These are phyloP conservation scores for Yamadazyma dendronema DNA, from an alignment of 1,139 yeast species.

Conservation along the genomic window DNA sequence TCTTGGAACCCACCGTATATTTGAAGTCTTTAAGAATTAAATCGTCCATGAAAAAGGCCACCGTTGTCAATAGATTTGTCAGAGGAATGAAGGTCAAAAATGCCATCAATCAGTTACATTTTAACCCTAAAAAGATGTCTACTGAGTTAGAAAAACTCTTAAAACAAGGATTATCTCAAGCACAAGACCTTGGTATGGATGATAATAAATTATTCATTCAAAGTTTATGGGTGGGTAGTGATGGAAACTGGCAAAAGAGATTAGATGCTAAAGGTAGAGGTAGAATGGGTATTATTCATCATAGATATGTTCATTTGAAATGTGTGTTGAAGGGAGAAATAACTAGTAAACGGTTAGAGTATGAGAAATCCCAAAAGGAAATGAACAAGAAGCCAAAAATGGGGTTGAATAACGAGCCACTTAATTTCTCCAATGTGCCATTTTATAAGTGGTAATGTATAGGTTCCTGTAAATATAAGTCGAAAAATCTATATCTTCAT, in stretches of 20 bases:
- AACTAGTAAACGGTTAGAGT: conserved; percentile 58
- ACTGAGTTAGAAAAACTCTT: conserved; percentile 77
- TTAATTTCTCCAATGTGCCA: conserved; percentile 44
- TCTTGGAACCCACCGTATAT: conserved; percentile 82
- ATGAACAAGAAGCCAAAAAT: conserved; percentile 44
- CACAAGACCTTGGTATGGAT: conserved; percentile 56
- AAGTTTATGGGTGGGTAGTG: conserved; percentile 91
- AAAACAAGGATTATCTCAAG: conserved; percentile 70
- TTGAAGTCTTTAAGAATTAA: conserved; percentile 77
- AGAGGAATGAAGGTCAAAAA: conserved; percentile 66
- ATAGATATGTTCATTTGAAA: conserved; percentile 77
- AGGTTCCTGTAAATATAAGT: conserved; percentile 1
- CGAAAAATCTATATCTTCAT: background rate
- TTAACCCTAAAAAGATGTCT: conserved; percentile 76
- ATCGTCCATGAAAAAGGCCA: conserved; percentile 85
- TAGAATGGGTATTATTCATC: conserved; percentile 74
- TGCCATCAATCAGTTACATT: conserved; percentile 92
- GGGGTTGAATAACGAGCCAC: conserved; percentile 44
- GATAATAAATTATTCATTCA: conserved; percentile 67
- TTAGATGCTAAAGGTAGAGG: conserved; percentile 92
- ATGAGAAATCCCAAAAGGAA: conserved; percentile 52
- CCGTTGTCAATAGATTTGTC: conserved; percentile 73
- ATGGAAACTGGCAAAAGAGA: conserved; percentile 71
- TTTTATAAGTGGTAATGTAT: conserved; percentile 40
- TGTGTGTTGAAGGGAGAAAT: conserved; percentile 68